phyloP scores from a whole-genome alignment of 495 filamentous ascomycete genomes.

The Hyaloscypha variabilis region DNA sequence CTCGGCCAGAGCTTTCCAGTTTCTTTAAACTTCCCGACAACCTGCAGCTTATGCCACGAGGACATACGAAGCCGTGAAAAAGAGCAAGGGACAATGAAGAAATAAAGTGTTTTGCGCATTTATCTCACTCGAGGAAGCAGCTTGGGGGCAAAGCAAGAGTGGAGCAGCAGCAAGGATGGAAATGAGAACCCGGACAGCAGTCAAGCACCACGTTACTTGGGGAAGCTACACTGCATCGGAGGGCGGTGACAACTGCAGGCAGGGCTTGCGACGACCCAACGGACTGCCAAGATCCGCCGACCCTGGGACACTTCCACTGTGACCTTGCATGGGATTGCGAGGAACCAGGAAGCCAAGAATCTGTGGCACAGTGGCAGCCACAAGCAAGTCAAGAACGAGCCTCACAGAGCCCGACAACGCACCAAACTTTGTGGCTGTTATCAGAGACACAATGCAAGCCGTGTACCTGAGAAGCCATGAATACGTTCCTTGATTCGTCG shows the following conservation, averaged over 20 bases:
- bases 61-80: background rate
- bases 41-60: background rate
- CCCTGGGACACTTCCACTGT: background rate
- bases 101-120: background rate
- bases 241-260: background rate
- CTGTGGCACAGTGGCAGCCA: no score
- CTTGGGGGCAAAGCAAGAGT: background rate
- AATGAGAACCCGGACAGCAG: slow-evolving; percentile 6
- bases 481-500: background rate
- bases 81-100: background rate
- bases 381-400: background rate
- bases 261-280: background rate
- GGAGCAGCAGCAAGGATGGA: background rate
- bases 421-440: background rate
- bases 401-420: slow-evolving; percentile 1
- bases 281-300: background rate
- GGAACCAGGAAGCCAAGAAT: no score
- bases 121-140: background rate
- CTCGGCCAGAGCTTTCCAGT: background rate
- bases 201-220: slow-evolving; percentile 16
- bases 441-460: background rate
- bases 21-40: background rate
- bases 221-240: slow-evolving; percentile 10
- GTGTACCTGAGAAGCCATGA: background rate
- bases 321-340: slow-evolving; percentile 1